Percentiles rank a stretch among this genome's conserved stretches.
Conservation (phyloP, 2,329 filamentous ascomycete genomes). For the Dothideomycetidae sp. region DNA sequence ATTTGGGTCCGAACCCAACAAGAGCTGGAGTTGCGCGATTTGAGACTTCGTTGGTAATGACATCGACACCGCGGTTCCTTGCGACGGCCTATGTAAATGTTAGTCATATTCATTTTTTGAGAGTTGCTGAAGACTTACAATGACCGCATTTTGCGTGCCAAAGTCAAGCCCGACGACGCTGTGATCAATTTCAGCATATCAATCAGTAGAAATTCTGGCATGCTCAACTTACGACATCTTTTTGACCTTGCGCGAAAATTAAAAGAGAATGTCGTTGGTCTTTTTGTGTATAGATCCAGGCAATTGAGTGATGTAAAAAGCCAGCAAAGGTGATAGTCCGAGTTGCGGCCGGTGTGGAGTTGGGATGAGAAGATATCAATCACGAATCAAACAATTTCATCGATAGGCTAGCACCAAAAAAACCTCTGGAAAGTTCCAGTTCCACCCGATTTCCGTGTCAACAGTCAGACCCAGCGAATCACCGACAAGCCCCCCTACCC, state of each 20-base stretch:
- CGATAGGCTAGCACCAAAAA: neutral
- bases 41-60: conserved; percentile 98
- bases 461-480: too few relatives aligned
- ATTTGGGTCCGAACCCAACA: conserved; percentile 88
- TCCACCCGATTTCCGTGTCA: neutral
- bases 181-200: conserved; percentile 9
- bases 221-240: conserved; percentile 11
- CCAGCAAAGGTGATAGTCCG: too few relatives aligned
- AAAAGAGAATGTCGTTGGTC: too few relatives aligned
- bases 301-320: too few relatives aligned
- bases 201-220: neutral
- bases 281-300: too few relatives aligned
- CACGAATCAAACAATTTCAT: neutral
- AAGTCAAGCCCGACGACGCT: conserved; percentile 66
- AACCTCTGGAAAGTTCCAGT: neutral
- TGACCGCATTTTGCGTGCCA: conserved; percentile 90
- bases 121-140: conserved; percentile 29
- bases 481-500: too few relatives aligned
- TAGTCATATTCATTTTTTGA: too few relatives aligned
- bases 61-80: conserved; percentile 96
- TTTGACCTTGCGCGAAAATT: too few relatives aligned
- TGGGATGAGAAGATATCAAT: neutral
- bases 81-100: conserved; percentile 65
- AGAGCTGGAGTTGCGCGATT: conserved; percentile 95
- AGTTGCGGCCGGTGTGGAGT: neutral